These are phyloP conservation scores for Carex pumila DNA, from an alignment of 176 grass and related monocot species.

Conservation along the genomic window DNA sequence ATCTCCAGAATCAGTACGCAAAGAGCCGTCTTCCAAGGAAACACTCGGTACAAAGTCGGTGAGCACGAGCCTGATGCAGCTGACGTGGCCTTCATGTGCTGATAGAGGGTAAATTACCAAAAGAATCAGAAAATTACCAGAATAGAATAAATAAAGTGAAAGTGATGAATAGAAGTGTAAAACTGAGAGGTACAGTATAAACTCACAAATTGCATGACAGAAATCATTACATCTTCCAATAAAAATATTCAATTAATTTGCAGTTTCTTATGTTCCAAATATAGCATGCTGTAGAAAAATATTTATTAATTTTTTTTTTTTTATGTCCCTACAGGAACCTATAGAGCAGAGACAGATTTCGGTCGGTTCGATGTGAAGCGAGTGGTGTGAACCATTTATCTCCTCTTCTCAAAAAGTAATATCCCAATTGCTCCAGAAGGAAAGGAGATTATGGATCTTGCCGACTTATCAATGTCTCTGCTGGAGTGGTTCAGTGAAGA, in stretches of 20 bases:
- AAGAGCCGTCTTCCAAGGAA: too few relatives aligned
- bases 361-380: slow-evolving; percentile 37
- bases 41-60: too few relatives aligned
- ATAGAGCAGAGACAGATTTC: slow-evolving; percentile 59
- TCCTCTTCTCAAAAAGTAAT: slow-evolving; percentile 61
- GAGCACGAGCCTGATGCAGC: too few relatives aligned
- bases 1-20: too few relatives aligned
- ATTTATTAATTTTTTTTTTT: neutral
- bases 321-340: slow-evolving; percentile 28
- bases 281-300: neutral
- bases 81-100: too few relatives aligned
- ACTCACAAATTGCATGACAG: neutral
- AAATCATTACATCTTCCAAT: neutral
- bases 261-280: neutral
- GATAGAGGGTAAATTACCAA: too few relatives aligned
- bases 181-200: neutral
- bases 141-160: neutral
- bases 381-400: slow-evolving; percentile 55
- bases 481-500: slow-evolving; percentile 55
- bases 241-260: neutral
- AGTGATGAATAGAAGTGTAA: neutral
- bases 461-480: slow-evolving; percentile 31
- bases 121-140: neutral
- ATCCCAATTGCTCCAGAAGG: slow-evolving; percentile 45
- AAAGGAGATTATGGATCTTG: slow-evolving; percentile 43